Evolutionary conservation across 768 basidiomycete genomes (phyloP).

Genomic region (Holtermanniella nyarrowii): DNA sequence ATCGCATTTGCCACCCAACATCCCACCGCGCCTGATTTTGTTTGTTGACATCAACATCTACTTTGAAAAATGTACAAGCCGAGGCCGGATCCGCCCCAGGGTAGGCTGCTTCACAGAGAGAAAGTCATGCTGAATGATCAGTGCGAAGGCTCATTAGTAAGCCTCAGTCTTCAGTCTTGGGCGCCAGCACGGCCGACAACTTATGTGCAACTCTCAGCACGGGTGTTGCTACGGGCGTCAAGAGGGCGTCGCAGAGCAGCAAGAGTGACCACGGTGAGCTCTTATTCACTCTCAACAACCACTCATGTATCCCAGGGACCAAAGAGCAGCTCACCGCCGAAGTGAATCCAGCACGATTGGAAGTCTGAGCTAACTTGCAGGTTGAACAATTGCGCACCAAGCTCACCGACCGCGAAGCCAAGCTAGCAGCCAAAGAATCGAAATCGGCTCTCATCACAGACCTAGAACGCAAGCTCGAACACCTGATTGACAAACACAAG

Average conservation of each 20-base stretch:
- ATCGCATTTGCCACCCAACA: background rate
- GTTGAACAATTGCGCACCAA: slow-evolving; percentile 13
- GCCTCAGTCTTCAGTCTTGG: no score
- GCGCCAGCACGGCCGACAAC: no score
- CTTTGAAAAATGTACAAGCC: no score
- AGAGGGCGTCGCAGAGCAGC: no score
- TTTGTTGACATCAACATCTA: background rate
- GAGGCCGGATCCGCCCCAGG: no score
- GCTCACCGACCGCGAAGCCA: slow-evolving; percentile 1
- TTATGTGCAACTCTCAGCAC: no score
- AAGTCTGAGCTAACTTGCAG: slow-evolving; percentile 4
- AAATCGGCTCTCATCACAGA: background rate
- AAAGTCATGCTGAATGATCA: no score
- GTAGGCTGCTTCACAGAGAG: no score
- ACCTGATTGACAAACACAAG: slow-evolving; percentile 10
- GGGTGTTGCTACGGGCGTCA: no score
- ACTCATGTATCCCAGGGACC: background rate
- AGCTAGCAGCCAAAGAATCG: background rate
- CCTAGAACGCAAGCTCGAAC: slow-evolving; percentile 11
- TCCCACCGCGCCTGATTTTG: slow-evolving; percentile 6
- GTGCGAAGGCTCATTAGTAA: no score
- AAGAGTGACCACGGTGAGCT: no score
- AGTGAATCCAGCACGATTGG: background rate
- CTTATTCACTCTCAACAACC: background rate
- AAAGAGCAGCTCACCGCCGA: slow-evolving; percentile 5